phyloP scores from a whole-genome alignment of 176 grass and related monocot genomes.

The Musa schizocarpa region DNA sequence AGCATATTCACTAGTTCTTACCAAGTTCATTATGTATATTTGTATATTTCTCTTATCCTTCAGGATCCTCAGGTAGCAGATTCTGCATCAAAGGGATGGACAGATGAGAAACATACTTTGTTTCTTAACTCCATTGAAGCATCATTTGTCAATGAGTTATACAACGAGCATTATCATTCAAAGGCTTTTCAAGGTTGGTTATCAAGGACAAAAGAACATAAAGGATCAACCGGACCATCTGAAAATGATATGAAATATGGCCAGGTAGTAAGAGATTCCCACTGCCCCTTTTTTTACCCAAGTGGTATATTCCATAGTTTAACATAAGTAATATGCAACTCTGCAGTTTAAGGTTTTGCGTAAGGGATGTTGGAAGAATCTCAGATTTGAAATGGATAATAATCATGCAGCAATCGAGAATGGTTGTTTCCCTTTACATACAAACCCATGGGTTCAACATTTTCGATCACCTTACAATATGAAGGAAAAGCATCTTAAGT shows the following conservation, averaged over 20 bases:
- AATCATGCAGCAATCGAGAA: slow-evolving; percentile 5
- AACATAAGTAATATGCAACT: not conserved
- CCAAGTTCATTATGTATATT: not conserved
- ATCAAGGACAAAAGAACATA: slow-evolving; percentile 18
- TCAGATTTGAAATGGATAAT: slow-evolving; percentile 32
- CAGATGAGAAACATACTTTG: slow-evolving; percentile 66
- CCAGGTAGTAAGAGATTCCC: slow-evolving; percentile 2
- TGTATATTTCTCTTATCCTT: slow-evolving; percentile 15
- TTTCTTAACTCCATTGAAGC: slow-evolving; percentile 73
- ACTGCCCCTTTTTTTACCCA: no score
- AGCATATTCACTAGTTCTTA: no score
- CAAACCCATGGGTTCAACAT: slow-evolving; percentile 54
- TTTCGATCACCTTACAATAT: slow-evolving; percentile 28
- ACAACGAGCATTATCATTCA: slow-evolving; percentile 24
- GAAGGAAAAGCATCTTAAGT: slow-evolving; percentile 8
- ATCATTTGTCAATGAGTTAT: slow-evolving; percentile 53
- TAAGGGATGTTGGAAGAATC: slow-evolving; percentile 42
- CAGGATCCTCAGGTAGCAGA: slow-evolving; percentile 38
- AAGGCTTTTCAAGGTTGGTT: slow-evolving; percentile 28
- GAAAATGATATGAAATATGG: slow-evolving; percentile 15
- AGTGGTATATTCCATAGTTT: not conserved
- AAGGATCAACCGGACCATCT: slow-evolving; percentile 12
- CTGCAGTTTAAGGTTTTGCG: slow-evolving; percentile 59
- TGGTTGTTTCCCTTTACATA: slow-evolving; percentile 25
- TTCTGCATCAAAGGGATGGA: slow-evolving; percentile 56